Evolutionary conservation across 352 stramenopile genomes (phyloP).

Genomic region (Thalassiosira exigua): DNA sequence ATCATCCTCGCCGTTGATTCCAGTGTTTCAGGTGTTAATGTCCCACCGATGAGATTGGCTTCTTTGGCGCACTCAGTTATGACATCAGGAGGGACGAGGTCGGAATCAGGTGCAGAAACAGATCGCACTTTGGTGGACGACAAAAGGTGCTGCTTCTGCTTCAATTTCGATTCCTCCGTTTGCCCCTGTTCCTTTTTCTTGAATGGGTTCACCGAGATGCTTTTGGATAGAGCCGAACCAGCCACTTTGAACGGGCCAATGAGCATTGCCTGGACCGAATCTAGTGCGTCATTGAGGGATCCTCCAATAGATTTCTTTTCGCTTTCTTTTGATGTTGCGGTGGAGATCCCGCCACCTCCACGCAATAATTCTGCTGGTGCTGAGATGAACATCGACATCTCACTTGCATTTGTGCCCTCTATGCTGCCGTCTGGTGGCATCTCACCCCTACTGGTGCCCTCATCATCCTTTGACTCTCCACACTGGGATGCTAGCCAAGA

Average conservation of each 20-base stretch:
- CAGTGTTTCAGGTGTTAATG: constrained; percentile 42
- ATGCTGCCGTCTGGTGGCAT: not conserved
- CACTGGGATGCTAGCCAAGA: not conserved
- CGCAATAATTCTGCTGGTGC: not conserved
- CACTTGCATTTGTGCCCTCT: too few species aligned
- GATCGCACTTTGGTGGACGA: constrained; percentile 43
- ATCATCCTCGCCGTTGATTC: constrained; percentile 45
- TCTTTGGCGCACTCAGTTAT: constrained; percentile 42
- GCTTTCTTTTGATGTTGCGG: constrained; percentile 1
- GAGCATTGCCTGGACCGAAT: constrained; percentile 11
- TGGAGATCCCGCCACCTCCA: not conserved
- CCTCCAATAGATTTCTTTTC: constrained; percentile 4
- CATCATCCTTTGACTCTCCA: constrained; percentile 3
- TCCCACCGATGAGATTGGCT: constrained; percentile 46
- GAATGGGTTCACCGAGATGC: constrained; percentile 17
- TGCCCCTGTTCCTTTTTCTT: constrained; percentile 14
- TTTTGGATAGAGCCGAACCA: constrained; percentile 3
- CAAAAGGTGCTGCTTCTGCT: constrained; percentile 30
- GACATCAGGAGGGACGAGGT: constrained; percentile 41
- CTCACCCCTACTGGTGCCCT: not conserved
- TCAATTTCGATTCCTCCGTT: constrained; percentile 17
- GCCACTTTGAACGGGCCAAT: not conserved
- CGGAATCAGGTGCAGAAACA: constrained; percentile 44
- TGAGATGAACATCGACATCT: not conserved
- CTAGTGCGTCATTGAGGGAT: constrained; percentile 18